Evolutionary conservation across 1,139 yeast species (phyloP), one percentile per base, ranked within the genome.

Genomic region (Arxiozyma heterogenica): DNA sequence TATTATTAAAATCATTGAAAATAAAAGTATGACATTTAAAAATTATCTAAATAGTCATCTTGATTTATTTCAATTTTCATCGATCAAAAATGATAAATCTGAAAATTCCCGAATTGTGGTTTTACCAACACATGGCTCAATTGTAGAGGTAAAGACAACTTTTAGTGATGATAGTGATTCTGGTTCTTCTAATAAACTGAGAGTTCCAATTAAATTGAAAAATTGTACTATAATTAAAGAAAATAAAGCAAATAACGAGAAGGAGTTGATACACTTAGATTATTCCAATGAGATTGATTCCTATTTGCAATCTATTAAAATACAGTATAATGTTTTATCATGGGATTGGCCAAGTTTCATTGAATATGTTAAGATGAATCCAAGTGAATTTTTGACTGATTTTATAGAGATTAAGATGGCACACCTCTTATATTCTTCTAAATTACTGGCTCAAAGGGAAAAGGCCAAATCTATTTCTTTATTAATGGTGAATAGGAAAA

Each of bases 1-100:
- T 7, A 61, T 81, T 54, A 73, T 81, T 57, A 71, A 61, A 50
- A 59, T 54, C 55, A 67, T 62, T 56, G 74, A 64, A 61, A 63
- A 52, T 59, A 71, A 56, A 51, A 62, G 58, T 52, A 53, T 62
- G 49, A 62, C 59, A 1, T 70, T 72, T 54, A 66, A 67, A 55
- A 67, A 64, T 47, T 73, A 71, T 56, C 59, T 72, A 18, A 52
- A 54, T 59, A 68, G 57, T 61, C 69, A 65, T 61, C 59, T 62
- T 63, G 65, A 60, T 34, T 47, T 64, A 46, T 69, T 65, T 48
- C 60, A 65, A 42, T 64, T 61, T 51, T 61, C 60, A 3, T 41
- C 25, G 11, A 11, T 45, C 5, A 61, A 63, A 49, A 55, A 58
- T 43, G 56, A 56, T 23, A 52, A 58, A 18, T 61, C 59, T 44